Evolutionary conservation across 176 grass and related monocot genomes (phyloP), one percentile per base, ranked within the genome.

Genomic region (Tuctoria greenei): DNA sequence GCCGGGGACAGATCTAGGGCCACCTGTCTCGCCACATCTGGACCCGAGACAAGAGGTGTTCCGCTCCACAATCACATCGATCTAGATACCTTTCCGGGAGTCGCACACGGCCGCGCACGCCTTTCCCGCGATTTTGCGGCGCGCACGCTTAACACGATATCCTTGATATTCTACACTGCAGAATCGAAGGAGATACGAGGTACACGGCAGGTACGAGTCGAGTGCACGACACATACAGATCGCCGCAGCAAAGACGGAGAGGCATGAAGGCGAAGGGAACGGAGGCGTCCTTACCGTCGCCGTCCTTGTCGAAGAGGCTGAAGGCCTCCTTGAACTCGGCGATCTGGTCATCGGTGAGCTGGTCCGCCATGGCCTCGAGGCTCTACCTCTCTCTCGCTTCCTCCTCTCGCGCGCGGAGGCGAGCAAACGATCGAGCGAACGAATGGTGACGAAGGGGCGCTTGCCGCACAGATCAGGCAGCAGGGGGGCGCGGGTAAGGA

Each of bases 301-400:
- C 91, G 76, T 93, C 91, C 88, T 93, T 93, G 81, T 93, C 91
- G 91, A 93, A 93, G 36, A 93, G 83, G 85, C 91, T 93, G 81
- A 93, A 93, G 26, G 91, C 91, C 70, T 93, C 91, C 88, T 93
- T 93, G 88, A 93, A 93, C 91, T 93, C 91, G 67, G 91, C 83
- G 82, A 93, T 93, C 88, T 93, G 91, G 88, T 93, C 91, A 49
- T 93, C 91, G 58, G 91, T 93, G 84, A 93, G 87, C 71, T 93
- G 91, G 69, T 93, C 91, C 74, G 88, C 91, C 91, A 93, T 93
- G 79, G 44, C 49, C 18, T 50, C 38, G 16, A 7, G 25, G 51
- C 54, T 65, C 31, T 50, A 27, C 56, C 42, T 50, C 21, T 56
- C 42, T 50, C 40, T 6, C 23, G 1, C 55, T 23, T 35, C 60